phyloP scores from a whole-genome alignment of 192 early-diverging fungal species.

The Coemansia brasiliensis region DNA sequence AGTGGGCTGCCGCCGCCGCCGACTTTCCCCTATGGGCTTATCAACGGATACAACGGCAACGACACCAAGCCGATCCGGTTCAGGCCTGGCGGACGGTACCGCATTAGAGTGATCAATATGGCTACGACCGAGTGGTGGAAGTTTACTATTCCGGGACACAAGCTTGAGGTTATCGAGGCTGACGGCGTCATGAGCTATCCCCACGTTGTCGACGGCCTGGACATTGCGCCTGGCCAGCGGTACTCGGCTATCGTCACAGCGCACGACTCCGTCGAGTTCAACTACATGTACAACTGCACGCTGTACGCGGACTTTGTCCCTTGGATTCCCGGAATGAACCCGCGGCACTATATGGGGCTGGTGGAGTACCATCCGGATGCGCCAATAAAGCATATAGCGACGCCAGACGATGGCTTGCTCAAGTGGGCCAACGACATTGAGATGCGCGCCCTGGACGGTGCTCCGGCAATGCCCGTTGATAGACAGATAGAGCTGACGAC shows the following conservation, averaged over 20 bases:
- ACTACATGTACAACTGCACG: constrained; percentile 66
- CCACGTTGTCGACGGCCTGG: constrained; percentile 54
- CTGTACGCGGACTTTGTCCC: constrained; percentile 64
- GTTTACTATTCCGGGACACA: constrained; percentile 72
- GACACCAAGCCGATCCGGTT: constrained; percentile 58
- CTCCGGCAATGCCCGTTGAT: constrained; percentile 24
- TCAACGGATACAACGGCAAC: constrained; percentile 51
- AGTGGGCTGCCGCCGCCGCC: constrained; percentile 56
- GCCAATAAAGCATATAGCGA: constrained; percentile 6
- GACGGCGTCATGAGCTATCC: constrained; percentile 65
- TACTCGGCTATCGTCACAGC: constrained; percentile 76
- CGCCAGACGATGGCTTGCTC: neutral
- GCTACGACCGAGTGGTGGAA: constrained; percentile 67
- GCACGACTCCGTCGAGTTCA: constrained; percentile 49
- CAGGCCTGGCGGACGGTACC: constrained; percentile 73
- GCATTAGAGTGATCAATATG: constrained; percentile 75
- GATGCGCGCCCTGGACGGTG: constrained; percentile 5
- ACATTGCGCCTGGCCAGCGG: constrained; percentile 68
- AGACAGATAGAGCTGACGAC: constrained; percentile 10
- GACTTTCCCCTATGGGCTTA: constrained; percentile 9
- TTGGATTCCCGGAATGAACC: constrained; percentile 42
- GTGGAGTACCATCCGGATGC: constrained; percentile 16
- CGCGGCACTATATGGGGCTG: constrained; percentile 31
- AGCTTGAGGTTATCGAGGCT: constrained; percentile 72
- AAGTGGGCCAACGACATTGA: constrained; percentile 21